Percentiles rank a stretch among this genome's conserved stretches.
phyloP scores from a whole-genome alignment of 331 rosid genomes.

The Acacia pycnantha region DNA sequence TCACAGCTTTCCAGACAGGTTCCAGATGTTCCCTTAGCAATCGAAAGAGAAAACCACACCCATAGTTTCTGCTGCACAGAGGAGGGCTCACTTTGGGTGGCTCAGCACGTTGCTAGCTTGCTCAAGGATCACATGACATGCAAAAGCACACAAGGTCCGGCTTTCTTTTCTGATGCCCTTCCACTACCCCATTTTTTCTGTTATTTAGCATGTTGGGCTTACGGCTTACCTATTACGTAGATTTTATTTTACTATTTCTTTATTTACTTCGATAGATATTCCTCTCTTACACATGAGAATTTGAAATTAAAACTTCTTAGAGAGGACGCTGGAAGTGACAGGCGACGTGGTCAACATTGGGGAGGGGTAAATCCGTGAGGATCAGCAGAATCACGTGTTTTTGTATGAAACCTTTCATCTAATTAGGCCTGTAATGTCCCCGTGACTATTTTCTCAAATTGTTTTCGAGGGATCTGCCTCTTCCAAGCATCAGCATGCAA shows the following conservation, averaged over 20 bases:
- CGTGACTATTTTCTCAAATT: not conserved
- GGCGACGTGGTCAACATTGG: not conserved
- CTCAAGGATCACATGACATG: constrained; percentile 45
- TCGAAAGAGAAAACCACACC: constrained; percentile 71
- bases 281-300: not conserved
- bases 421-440: not conserved
- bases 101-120: constrained; percentile 68
- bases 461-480: not conserved
- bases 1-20: constrained; percentile 70
- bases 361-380: not conserved
- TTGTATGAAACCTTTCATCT: not conserved
- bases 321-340: not conserved
- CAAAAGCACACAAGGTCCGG: constrained; percentile 34
- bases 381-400: constrained; percentile 1
- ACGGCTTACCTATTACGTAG: not conserved
- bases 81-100: constrained; percentile 84
- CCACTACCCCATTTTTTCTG: constrained; percentile 11
- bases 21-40: constrained; percentile 53
- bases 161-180: constrained; percentile 26
- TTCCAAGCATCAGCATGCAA: not conserved
- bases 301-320: not conserved
- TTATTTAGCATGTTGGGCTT: constrained; percentile 6
- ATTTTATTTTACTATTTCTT: not conserved
- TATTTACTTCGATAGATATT: not conserved
- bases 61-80: constrained; percentile 80